phyloP scores from a whole-genome alignment of 805 yeast genomes.

The Ascoidea asiatica region DNA sequence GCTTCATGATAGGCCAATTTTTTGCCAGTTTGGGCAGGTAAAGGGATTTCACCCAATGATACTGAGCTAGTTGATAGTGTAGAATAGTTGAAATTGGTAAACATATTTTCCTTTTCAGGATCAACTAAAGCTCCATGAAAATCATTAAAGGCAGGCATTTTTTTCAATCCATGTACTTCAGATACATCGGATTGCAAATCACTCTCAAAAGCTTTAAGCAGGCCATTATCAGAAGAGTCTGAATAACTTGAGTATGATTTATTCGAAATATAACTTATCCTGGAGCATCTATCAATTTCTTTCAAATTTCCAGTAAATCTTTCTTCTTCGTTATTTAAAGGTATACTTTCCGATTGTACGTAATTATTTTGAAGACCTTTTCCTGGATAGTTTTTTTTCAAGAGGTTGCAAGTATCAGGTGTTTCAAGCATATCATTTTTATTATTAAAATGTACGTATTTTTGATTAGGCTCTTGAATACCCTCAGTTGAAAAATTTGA shows the following conservation, averaged over 20 bases:
- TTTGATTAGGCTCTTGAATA: conserved; percentile 15
- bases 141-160: conserved; percentile 5
- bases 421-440: conserved; percentile 7
- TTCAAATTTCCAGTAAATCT: conserved; percentile 2
- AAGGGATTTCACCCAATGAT: too few relatives aligned
- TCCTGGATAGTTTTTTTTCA: background rate
- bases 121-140: too few relatives aligned
- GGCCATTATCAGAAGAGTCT: background rate
- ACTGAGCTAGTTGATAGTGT: too few relatives aligned
- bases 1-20: too few relatives aligned
- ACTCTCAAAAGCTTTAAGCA: background rate
- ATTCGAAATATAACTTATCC: conserved; percentile 3
- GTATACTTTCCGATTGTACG: background rate
- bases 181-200: background rate
- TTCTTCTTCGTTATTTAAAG: background rate
- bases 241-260: conserved; percentile 4
- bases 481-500: conserved; percentile 20
- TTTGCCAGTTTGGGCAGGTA: too few relatives aligned
- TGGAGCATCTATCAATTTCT: conserved; percentile 1
- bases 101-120: too few relatives aligned
- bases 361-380: background rate
- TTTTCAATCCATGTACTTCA: conserved; percentile 3
- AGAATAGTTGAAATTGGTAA: too few relatives aligned
- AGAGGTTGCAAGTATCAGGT: conserved; percentile 1
- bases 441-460: conserved; percentile 19